Evolutionary conservation across 495 filamentous ascomycete genomes (phyloP).

Genomic region (Neurospora sublineolata): DNA sequence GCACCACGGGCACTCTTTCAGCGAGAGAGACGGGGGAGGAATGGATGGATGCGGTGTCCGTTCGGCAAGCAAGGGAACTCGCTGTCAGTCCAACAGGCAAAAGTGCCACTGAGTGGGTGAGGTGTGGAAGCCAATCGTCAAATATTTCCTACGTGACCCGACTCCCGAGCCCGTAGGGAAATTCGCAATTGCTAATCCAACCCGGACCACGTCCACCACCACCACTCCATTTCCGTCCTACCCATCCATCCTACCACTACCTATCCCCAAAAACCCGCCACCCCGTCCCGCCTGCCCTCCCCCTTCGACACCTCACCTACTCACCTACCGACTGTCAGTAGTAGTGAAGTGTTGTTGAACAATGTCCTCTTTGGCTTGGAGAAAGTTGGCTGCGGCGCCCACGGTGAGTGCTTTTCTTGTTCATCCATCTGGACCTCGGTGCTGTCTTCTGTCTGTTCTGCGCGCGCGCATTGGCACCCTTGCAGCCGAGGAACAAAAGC

Average conservation of each 20-base stretch:
- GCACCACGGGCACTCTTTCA: not conserved
- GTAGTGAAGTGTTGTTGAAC: slow-evolving; percentile 15
- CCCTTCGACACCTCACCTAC: slow-evolving; percentile 8
- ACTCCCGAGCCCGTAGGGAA: not conserved
- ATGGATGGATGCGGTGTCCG: not conserved
- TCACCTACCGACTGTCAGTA: not conserved
- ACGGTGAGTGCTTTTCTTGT: slow-evolving; percentile 25
- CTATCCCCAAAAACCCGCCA: slow-evolving; percentile 14
- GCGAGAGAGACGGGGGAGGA: not conserved
- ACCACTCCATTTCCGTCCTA: not conserved
- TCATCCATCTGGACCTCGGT: not conserved
- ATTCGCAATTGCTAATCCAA: not conserved
- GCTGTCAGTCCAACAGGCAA: not conserved
- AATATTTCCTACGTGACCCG: slow-evolving; percentile 12
- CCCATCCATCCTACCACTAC: not conserved
- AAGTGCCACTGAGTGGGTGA: not conserved
- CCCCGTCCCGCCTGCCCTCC: slow-evolving; percentile 5
- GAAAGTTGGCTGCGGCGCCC: slow-evolving; percentile 33
- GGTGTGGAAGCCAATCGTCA: slow-evolving; percentile 4
- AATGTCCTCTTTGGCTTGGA: slow-evolving; percentile 44
- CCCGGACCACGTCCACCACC: not conserved
- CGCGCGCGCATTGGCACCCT: not conserved
- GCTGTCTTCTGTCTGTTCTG: not conserved
- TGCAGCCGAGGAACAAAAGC: slow-evolving; percentile 11
- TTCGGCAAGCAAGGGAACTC: not conserved